phyloP scores from a whole-genome alignment of 306 rosid species.

The Ceratonia siliqua region DNA sequence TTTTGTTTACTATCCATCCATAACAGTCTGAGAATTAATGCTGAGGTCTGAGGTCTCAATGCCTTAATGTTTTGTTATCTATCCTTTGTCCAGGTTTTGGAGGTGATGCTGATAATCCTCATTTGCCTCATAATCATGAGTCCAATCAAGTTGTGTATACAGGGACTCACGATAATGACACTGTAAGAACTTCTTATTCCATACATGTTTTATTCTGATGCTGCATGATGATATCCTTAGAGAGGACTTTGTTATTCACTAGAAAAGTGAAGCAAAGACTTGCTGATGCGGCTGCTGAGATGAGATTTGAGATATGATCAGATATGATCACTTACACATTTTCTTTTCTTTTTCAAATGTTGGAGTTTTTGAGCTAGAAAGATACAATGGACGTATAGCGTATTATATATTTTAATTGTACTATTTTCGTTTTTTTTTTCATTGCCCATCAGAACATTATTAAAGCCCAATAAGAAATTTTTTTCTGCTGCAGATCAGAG shows the following conservation, averaged over 20 bases:
- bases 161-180: slow-evolving; percentile 97
- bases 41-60: not conserved
- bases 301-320: not conserved
- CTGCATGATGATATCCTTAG: slow-evolving; percentile 20
- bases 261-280: not conserved
- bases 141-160: slow-evolving; percentile 87
- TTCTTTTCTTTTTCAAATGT: not conserved
- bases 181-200: slow-evolving; percentile 53
- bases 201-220: slow-evolving; percentile 2
- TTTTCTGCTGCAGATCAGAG: slow-evolving; percentile 55
- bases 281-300: not conserved
- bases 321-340: not conserved
- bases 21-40: slow-evolving; percentile 18
- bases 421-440: slow-evolving; percentile 14
- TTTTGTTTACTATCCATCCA: slow-evolving; percentile 23
- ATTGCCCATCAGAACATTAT: not conserved
- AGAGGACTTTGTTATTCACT: slow-evolving; percentile 3
- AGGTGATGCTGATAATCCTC: slow-evolving; percentile 76
- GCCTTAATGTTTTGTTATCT: slow-evolving; percentile 3
- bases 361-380: slow-evolving; percentile 7
- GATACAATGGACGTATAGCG: not conserved
- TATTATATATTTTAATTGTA: slow-evolving; percentile 24
- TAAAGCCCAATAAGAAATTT: slow-evolving; percentile 31
- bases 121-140: slow-evolving; percentile 95
- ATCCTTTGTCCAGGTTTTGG: slow-evolving; percentile 67